These are phyloP conservation scores for Populus alba DNA, from an alignment of 345 rosid species.

Conservation along the genomic window DNA sequence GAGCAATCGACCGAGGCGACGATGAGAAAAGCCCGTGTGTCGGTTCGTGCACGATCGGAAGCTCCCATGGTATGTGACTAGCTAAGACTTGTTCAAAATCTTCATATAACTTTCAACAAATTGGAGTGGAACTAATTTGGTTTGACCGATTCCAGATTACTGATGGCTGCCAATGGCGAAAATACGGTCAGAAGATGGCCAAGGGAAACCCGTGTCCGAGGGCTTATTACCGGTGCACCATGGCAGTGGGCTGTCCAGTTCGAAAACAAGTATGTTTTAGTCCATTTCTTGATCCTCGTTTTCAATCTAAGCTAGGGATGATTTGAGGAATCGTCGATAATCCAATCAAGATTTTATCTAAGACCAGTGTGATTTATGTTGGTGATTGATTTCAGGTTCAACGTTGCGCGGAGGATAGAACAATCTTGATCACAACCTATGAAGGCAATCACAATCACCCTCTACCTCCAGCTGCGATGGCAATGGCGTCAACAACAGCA, in stretches of 20 bases:
- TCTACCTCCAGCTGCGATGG: constrained; percentile 83
- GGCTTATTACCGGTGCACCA: constrained; percentile 96
- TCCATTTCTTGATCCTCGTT: background rate
- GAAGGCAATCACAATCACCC: constrained; percentile 97
- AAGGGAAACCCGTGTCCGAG: constrained; percentile 98
- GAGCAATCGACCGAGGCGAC: constrained; percentile 78
- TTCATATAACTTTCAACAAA: too few relatives aligned
- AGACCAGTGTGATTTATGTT: background rate
- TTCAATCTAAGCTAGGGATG: background rate
- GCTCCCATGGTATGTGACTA: constrained; percentile 73
- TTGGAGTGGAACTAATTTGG: background rate
- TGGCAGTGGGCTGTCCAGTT: constrained; percentile 91
- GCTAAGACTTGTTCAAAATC: background rate
- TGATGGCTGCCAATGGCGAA: constrained; percentile 98
- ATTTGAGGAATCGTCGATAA: too few relatives aligned
- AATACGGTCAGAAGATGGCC: constrained; percentile 98
- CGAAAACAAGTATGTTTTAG: constrained; percentile 72
- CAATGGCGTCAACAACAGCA: constrained; percentile 90
- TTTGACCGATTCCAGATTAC: constrained; percentile 39
- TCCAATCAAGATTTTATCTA: background rate
- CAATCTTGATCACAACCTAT: constrained; percentile 84
- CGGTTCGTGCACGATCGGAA: constrained; percentile 97
- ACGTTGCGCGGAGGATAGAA: constrained; percentile 85
- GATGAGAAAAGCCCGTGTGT: constrained; percentile 96
- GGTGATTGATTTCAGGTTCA: constrained; percentile 53